These are phyloP conservation scores for Achlya hypogyna DNA, from an alignment of 352 stramenopile genomes.

Conservation along the genomic window DNA sequence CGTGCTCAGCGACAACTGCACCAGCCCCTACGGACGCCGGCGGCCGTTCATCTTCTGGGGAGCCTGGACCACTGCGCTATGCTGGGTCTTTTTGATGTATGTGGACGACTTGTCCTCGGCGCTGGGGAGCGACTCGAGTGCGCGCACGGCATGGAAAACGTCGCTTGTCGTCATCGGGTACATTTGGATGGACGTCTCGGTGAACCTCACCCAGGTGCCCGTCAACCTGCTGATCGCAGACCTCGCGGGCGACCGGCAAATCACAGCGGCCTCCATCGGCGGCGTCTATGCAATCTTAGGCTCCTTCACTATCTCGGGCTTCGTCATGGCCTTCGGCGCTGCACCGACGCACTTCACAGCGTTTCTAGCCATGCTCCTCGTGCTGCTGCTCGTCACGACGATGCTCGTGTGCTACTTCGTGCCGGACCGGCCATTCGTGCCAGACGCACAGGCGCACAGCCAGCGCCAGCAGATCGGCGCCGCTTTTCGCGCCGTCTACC, in stretches of 20 bases:
- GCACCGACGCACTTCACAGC: conserved; percentile 37
- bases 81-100: not conserved
- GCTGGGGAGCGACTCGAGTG: conserved; percentile 29
- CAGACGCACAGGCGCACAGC: not conserved
- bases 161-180: conserved; percentile 46
- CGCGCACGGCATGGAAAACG: conserved; percentile 33
- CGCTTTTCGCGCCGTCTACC: conserved; percentile 42
- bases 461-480: conserved; percentile 1
- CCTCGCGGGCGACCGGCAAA: conserved; percentile 46
- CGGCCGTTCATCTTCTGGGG: conserved; percentile 32
- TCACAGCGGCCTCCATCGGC: conserved; percentile 32
- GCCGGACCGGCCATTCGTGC: conserved; percentile 26
- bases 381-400: conserved; percentile 30
- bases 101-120: not conserved
- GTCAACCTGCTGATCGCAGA: conserved; percentile 42
- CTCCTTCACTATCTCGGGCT: conserved; percentile 36
- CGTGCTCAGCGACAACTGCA: conserved; percentile 35
- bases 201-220: conserved; percentile 44
- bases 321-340: conserved; percentile 39
- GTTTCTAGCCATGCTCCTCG: conserved; percentile 46
- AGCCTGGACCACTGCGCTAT: conserved; percentile 10
- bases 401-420: conserved; percentile 26
- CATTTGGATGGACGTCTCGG: conserved; percentile 51
- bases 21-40: conserved; percentile 29
- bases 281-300: conserved; percentile 40